Conservation (phyloP, 495 filamentous ascomycete genomes). For the Trypethelium eluteriae region DNA sequence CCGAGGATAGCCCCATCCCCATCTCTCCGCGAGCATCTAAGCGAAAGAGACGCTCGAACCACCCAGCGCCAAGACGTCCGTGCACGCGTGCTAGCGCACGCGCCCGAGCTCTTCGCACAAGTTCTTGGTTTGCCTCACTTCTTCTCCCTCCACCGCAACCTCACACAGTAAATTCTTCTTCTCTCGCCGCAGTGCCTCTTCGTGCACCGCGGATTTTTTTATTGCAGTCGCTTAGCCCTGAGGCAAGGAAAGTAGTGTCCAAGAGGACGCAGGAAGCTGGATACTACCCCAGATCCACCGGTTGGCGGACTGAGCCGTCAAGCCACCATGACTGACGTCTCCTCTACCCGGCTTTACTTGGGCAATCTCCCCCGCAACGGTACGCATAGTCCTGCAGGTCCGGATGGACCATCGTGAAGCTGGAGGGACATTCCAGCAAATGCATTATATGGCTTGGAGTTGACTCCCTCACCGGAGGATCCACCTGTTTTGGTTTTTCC, state of each 20-base stretch:
- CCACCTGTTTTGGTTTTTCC: neutral
- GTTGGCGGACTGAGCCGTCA: neutral
- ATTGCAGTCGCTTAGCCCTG: neutral
- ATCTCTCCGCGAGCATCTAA: neutral
- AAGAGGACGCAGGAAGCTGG: constrained; percentile 7
- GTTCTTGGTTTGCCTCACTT: neutral
- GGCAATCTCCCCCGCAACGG: constrained; percentile 95
- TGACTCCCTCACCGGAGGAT: neutral
- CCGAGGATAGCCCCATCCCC: constrained; percentile 1
- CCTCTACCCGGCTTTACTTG: constrained; percentile 87
- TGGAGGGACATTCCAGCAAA: neutral
- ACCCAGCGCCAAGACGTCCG: neutral
- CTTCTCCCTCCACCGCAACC: neutral
- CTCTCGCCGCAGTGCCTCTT: neutral
- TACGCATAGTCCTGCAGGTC: constrained; percentile 48
- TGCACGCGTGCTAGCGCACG: neutral
- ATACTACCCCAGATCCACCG: neutral
- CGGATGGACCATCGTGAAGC: constrained; percentile 10
- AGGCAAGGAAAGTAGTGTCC: neutral
- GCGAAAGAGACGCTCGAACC: neutral
- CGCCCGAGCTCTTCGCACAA: neutral
- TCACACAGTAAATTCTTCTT: neutral
- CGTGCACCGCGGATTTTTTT: neutral
- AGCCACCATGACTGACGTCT: constrained; percentile 52
- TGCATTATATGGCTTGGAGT: constrained; percentile 15